These are phyloP conservation scores for Camelina neglecta DNA, from an alignment of 345 rosid species.

Conservation along the genomic window DNA sequence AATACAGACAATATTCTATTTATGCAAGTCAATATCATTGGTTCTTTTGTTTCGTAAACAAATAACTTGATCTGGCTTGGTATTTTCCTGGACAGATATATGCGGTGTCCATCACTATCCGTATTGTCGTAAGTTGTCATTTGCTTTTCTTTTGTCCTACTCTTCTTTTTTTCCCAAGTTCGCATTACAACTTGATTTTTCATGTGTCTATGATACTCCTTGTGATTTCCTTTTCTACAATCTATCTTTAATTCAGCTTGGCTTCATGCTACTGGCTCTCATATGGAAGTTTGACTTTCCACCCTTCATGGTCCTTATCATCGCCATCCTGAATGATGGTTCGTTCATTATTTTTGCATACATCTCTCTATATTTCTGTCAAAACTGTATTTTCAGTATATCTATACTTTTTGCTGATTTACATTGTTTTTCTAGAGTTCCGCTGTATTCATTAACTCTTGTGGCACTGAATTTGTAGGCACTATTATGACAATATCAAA, in stretches of 20 bases:
- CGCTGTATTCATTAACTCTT: conserved; percentile 6
- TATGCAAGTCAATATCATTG: background rate
- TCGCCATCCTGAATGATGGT: conserved; percentile 98
- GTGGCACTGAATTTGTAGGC: conserved; percentile 57
- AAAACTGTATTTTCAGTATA: background rate
- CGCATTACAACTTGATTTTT: conserved; percentile 10
- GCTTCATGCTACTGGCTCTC: conserved; percentile 96
- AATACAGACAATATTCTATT: background rate
- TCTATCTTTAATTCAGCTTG: conserved; percentile 60
- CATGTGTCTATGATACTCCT: conserved; percentile 13
- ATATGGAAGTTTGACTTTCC: conserved; percentile 98
- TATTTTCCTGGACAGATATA: conserved; percentile 68
- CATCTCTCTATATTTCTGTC: too few species aligned
- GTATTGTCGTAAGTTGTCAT: conserved; percentile 85
- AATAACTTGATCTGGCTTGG: conserved; percentile 7
- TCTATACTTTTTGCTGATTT: background rate
- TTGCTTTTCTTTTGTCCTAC: background rate
- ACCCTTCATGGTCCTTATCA: conserved; percentile 99
- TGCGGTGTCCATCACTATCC: conserved; percentile 97
- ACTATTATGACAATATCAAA: conserved; percentile 98
- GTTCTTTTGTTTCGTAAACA: background rate
- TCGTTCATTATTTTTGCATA: conserved; percentile 30
- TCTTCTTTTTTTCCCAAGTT: conserved; percentile 10
- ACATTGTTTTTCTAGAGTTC: background rate
- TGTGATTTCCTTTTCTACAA: background rate